Evolutionary conservation across 2,329 filamentous ascomycete genomes (phyloP).

Genomic region (Microsporum canis): DNA sequence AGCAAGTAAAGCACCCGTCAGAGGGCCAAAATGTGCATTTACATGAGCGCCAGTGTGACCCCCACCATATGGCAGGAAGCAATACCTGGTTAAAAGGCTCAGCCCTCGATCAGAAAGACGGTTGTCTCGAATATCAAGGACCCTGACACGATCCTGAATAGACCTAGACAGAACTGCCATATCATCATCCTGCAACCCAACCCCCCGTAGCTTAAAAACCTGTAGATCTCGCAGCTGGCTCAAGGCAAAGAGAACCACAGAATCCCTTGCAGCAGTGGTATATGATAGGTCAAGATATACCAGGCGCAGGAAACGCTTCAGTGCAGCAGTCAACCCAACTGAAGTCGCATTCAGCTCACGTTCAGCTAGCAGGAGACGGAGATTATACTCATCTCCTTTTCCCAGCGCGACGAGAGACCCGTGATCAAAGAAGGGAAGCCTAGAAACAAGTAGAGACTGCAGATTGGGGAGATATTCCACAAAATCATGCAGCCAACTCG

Average conservation of each 20-base stretch:
- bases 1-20: constrained; percentile 27
- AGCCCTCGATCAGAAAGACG: constrained; percentile 46
- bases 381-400: constrained; percentile 26
- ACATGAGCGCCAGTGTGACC: constrained; percentile 19
- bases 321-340: constrained; percentile 40
- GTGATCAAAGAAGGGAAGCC: constrained; percentile 52
- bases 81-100: constrained; percentile 41
- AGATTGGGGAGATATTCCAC: constrained; percentile 47
- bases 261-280: constrained; percentile 40
- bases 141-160: constrained; percentile 42
- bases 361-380: constrained; percentile 47
- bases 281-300: constrained; percentile 49
- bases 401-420: constrained; percentile 43
- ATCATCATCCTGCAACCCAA: constrained; percentile 44
- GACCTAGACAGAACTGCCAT: constrained; percentile 42
- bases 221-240: constrained; percentile 41
- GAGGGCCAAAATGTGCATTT: constrained; percentile 18
- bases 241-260: constrained; percentile 38
- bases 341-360: constrained; percentile 49
- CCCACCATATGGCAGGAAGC: constrained; percentile 29
- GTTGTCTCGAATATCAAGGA: constrained; percentile 48
- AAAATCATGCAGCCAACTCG: constrained; percentile 49
- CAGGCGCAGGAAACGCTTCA: constrained; percentile 42
- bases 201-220: constrained; percentile 45
- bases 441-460: constrained; percentile 49